Base-by-base conservation (phyloP, 2,329 filamentous ascomycete genomes). In the Plenodomus lindquistii region DNA sequence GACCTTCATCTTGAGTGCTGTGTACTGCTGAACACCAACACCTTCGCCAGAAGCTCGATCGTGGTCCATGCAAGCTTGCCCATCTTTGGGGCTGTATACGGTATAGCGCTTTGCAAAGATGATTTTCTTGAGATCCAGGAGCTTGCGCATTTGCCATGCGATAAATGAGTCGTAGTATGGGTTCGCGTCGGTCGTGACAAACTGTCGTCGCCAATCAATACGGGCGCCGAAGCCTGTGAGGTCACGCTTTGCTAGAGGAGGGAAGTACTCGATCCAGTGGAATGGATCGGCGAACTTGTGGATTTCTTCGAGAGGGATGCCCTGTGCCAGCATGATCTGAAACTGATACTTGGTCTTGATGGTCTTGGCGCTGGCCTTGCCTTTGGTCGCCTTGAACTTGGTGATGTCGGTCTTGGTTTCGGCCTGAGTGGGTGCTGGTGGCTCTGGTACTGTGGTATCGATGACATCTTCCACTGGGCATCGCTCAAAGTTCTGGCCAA, bases 81-180 rank as follows among this genome's bases (percentile, higher is more conserved):
- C 88, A 63, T 95, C 91, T 75, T 95, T 96, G 50, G 90, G 89
- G 18, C 85, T 89, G 79, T 97, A 72, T 57, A 97, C 87, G 6
- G 93, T 97, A 73, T 97, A 96, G 64, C 91, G 80, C 77, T 91
- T 94, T 46, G 91, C 91, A 65, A 94, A 95, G 75, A 92, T 89
- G 75, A 97, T 93, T 80, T 97, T 97, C 65, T 89, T 84, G 53
- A 96, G 77, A 69, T 94, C 89, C 74, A 88, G 90, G 42, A 97
- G 81, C 55, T 89, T 88, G 71, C 89, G 92, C 89, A 97, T 97
- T 76, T 97, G 94, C 94, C 94, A 99, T 65, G 89, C 80, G 35
- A 97, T 87, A 66, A 99, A 99, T 4, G 90, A 84, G 70, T 99
- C 93, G 71, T 96, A 99, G 78, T 94, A 97, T 4, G 91, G 91